Evolutionary conservation across 2,329 filamentous ascomycete genomes (phyloP), one percentile per base, ranked within the genome.

Genomic region (Colletotrichum limetticola): DNA sequence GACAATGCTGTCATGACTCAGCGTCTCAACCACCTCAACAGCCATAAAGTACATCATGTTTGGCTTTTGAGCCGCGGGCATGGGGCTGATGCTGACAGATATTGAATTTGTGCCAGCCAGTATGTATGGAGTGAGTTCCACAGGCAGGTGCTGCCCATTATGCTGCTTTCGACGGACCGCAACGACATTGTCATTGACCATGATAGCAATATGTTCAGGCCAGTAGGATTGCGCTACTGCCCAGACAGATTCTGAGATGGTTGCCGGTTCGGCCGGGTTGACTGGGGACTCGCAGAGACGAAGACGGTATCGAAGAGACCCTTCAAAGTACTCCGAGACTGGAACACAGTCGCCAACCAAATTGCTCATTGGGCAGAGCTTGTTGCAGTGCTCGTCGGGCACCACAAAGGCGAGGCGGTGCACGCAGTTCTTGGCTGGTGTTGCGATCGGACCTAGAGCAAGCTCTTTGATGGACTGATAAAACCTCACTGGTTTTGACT

Each of bases 141-240:
- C 85, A 0, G 95, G 92, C 9, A 95, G 81, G 76, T 97, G 94
- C 76, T 92, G 94, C 12, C 91, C 92, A 78, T 95, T 89, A 74
- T 97, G 92, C 1, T 90, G 80, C 77, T 94, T 94, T 32, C 93
- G 89, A 53, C 92, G 89, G 11, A 90, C 80, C 28, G 86, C 84
- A 19, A 94, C 80, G 12, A 90, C 84, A 0, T 82, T 78, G 0
- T 81, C 85, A 76, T 98, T 97, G 73, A 97, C 80, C 19, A 88
- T 85, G 73, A 96, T 86, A 74, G 92, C 94, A 0, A 95, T 85
- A 63, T 90, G 88, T 46, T 88, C 85, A 0, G 95, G 94, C 95
- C 95, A 98, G 26, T 81, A 78, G 6, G 89, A 92, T 42, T 92
- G 89, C n/a, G 85, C 81, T 1, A 86, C 85, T 6, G 88, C 85